Percentiles rank a stretch among this genome's conserved stretches.
These are phyloP conservation scores for Rhododendron henanense DNA, from an alignment of 148 eudicot genomes.

Conservation along the genomic window DNA sequence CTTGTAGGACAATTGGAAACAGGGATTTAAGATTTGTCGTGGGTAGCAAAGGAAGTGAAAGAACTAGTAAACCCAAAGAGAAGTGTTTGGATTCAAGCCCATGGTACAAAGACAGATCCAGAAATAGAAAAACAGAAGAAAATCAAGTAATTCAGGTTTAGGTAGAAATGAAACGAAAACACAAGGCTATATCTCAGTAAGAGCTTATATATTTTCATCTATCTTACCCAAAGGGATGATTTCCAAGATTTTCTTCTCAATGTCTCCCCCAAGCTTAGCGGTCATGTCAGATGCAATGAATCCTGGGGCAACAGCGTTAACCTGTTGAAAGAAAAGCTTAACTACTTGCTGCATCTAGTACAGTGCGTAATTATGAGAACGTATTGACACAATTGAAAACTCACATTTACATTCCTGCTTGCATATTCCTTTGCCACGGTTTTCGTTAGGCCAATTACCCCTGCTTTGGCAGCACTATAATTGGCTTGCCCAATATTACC, in stretches of 20 bases:
- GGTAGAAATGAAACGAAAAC: not conserved
- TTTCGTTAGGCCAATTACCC: slow-evolving; percentile 85
- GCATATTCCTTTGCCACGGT: slow-evolving; percentile 88
- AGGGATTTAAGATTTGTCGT: not conserved
- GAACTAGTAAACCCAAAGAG: not conserved
- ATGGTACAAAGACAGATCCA: not conserved
- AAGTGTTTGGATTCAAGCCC: not conserved
- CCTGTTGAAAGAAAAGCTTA: slow-evolving; percentile 32
- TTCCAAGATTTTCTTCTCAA: slow-evolving; percentile 69
- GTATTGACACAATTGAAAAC: slow-evolving; percentile 15
- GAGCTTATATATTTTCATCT: not conserved
- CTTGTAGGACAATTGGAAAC: not conserved
- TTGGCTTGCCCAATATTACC: slow-evolving; percentile 93
- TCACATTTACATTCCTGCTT: slow-evolving; percentile 77
- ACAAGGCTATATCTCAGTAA: not conserved
- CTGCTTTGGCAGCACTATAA: slow-evolving; percentile 97
- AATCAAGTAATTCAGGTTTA: not conserved
- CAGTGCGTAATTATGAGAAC: not conserved
- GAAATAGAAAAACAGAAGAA: not conserved
- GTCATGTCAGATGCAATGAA: slow-evolving; percentile 97
- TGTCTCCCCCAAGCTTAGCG: slow-evolving; percentile 65
- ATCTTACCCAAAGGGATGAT: slow-evolving; percentile 64
- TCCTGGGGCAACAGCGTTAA: slow-evolving; percentile 91
- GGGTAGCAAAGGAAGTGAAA: not conserved
- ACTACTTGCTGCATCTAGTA: not conserved